Percentiles rank a stretch among this genome's conserved stretches.
phyloP scores from a whole-genome alignment of 805 yeast genomes.

The Cyberlindnera amylophila region DNA sequence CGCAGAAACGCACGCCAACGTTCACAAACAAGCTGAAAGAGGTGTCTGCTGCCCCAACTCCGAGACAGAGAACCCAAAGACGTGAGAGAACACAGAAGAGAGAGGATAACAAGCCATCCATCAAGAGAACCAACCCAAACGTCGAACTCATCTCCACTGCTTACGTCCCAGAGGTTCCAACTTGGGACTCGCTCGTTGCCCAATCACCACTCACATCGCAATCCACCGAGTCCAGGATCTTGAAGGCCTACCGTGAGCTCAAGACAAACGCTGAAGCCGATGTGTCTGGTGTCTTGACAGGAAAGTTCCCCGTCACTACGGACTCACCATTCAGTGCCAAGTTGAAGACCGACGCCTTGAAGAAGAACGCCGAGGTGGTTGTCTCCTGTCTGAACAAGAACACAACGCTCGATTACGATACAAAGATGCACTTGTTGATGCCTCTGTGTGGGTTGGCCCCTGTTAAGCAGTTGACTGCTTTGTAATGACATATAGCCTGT shows the following conservation, averaged over 20 bases:
- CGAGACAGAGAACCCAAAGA: conserved; percentile 10
- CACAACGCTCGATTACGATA: conserved; percentile 16
- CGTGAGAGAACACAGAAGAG: conserved; percentile 2
- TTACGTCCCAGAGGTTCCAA: conserved; percentile 20
- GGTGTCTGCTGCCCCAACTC: conserved; percentile 4
- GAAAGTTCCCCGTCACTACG: conserved; percentile 11
- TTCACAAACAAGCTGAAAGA: conserved; percentile 10
- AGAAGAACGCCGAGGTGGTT: conserved; percentile 25
- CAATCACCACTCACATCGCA: conserved; percentile 22
- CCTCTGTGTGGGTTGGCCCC: conserved; percentile 28
- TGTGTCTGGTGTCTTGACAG: conserved; percentile 19
- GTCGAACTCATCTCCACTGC: conserved; percentile 14
- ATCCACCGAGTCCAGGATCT: conserved; percentile 19
- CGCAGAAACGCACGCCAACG: conserved; percentile 3
- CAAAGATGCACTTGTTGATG: conserved; percentile 24
- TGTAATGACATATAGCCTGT: background rate
- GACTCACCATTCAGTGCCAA: conserved; percentile 10
- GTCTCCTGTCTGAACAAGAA: conserved; percentile 27
- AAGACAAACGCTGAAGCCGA: conserved; percentile 14
- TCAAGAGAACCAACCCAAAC: conserved; percentile 16
- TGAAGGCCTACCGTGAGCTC: conserved; percentile 21
- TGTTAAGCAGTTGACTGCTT: conserved; percentile 23
- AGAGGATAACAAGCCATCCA: background rate
- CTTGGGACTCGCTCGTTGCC: conserved; percentile 13
- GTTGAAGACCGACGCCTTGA: conserved; percentile 19